Evolutionary conservation across 305 asterid genomes (phyloP), one percentile per base, ranked within the genome.

Genomic region (Rubia tinctorum): DNA sequence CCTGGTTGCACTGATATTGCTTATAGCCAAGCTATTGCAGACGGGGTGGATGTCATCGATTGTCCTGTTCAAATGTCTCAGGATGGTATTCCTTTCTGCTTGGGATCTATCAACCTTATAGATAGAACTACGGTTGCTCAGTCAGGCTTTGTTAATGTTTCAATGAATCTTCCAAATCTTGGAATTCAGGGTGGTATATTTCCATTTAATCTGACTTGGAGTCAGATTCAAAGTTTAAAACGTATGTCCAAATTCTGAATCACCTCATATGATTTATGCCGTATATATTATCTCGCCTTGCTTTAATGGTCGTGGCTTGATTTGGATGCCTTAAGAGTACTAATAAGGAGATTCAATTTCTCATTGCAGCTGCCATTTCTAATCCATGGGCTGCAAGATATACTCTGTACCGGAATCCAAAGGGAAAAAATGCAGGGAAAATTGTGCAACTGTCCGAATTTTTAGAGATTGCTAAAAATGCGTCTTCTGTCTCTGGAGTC

Each of bases 1-100:
- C 96, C 99, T 58, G 99, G 97, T 34, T 91, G 98, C 80, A 92
- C 99, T 13, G 81, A 94, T 76, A 13, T 6, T 73, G 91, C 99
- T 25, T 94, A 92, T 73, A 40, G 15, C 5, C 78, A 83, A 81
- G 99, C 99, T 77, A 86, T 86, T 73, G 66, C 86, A 49, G 98
- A 92, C 75, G 97, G 96, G 76, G 97, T 75, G 64, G 98, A 94
- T 77, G 49, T 92, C 60, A 84, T 94, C 13, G 98, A 88, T 82
- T 94, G 99, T 83, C 91, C 90, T 9, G 91, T 93, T 74, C 98
- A 93, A 84, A 87, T 93, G 78, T 74, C 97, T 40, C 84, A 73
- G 66, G 99, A 94, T 65, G 88, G 92, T 51, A 66, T 88, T 75
- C 89, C 95, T 37, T 79, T 94, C 78, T 94, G 99, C 81, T 78